These are phyloP conservation scores for Mentha longifolia DNA, from an alignment of 257 asterid species.

Conservation along the genomic window DNA sequence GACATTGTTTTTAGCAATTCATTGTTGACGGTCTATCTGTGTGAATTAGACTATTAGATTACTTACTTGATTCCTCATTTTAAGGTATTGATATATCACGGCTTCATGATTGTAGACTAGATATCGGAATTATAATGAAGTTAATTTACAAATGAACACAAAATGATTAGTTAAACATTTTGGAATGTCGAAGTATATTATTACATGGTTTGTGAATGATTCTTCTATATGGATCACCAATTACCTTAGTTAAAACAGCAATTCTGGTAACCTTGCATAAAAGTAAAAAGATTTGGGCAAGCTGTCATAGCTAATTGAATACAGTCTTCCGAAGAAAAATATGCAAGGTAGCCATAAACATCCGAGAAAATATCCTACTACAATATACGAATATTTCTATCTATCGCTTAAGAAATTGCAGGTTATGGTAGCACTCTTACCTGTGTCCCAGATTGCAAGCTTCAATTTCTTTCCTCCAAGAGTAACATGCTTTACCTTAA, in stretches of 20 bases:
- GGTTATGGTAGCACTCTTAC: conserved; percentile 43
- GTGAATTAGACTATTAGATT: too few relatives aligned
- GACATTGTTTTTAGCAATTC: too few relatives aligned
- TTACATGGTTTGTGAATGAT: too few relatives aligned
- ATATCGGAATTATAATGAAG: too few relatives aligned
- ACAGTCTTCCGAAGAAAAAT: neutral
- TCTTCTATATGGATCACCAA: neutral
- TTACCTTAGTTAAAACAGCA: neutral
- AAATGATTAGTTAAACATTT: too few relatives aligned
- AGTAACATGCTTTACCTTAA: conserved; percentile 90
- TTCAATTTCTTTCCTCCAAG: conserved; percentile 90
- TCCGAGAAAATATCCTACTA: conserved; percentile 8
- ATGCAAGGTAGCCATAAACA: neutral
- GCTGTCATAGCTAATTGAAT: neutral
- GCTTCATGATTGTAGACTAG: too few relatives aligned
- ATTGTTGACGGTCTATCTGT: too few relatives aligned
- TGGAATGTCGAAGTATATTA: too few relatives aligned
- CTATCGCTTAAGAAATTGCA: conserved; percentile 1
- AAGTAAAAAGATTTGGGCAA: neutral
- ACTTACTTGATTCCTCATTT: too few relatives aligned
- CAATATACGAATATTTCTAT: conserved; percentile 4
- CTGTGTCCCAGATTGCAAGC: conserved; percentile 99
- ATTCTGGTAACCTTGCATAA: neutral
- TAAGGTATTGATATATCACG: too few relatives aligned
- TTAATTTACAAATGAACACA: too few relatives aligned